Evolutionary conservation across 2,329 filamentous ascomycete species (phyloP).

Genomic region (Rhexocercosporidium sp.): DNA sequence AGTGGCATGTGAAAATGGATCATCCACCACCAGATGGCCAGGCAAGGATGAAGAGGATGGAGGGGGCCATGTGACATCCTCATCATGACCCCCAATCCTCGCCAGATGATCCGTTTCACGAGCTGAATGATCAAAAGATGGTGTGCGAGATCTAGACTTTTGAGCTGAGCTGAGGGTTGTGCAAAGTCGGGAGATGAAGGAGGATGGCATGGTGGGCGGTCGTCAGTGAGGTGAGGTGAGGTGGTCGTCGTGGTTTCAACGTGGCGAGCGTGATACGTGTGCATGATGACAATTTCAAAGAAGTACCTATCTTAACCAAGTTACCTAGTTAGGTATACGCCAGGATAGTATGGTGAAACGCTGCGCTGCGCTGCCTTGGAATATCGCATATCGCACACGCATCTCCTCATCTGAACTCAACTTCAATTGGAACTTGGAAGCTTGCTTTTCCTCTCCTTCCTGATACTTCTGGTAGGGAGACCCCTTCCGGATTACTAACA

Average conservation of each 20-base stretch:
- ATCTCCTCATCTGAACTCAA: too few species aligned
- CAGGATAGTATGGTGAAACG: neutral
- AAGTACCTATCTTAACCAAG: neutral
- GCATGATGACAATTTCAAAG: neutral
- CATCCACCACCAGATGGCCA: neutral
- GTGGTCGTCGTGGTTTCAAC: neutral
- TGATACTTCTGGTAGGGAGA: too few species aligned
- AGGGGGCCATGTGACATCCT: slow-evolving; percentile 4
- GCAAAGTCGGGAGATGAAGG: neutral
- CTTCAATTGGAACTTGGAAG: too few species aligned
- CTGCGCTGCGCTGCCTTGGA: neutral
- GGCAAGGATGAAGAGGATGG: neutral
- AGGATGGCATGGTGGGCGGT: neutral
- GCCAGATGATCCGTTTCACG: slow-evolving; percentile 9
- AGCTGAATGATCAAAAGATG: neutral
- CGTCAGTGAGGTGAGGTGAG: neutral
- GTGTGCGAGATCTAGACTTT: neutral
- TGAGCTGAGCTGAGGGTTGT: neutral
- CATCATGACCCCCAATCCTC: neutral
- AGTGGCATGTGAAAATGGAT: slow-evolving; percentile 2
- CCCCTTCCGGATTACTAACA: too few species aligned
- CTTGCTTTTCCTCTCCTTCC: too few species aligned
- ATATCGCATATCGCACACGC: neutral
- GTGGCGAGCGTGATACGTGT: slow-evolving; percentile 6
- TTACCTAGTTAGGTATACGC: neutral